Evolutionary conservation across 169 alveolate species (phyloP).

Genomic region (Eimeria sp.): DNA sequence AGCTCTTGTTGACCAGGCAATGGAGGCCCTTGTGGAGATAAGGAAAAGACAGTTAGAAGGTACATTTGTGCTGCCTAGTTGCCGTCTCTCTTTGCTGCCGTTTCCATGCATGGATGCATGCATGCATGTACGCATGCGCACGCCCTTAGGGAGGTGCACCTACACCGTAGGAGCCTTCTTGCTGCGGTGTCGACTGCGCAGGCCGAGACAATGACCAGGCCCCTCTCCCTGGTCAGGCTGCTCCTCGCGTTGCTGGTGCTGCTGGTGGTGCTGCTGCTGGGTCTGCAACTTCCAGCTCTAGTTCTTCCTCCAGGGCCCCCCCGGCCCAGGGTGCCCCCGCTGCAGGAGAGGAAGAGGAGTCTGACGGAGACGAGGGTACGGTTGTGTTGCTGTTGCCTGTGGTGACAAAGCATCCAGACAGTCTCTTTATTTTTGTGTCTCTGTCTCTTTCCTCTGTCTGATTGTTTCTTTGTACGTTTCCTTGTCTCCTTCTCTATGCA

Average conservation of each 20-base stretch:
- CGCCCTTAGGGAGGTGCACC: background rate
- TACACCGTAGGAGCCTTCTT: background rate
- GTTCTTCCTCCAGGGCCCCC: background rate
- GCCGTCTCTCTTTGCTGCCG: too few species aligned
- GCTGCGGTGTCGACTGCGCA: background rate
- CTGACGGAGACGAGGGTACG: slow-evolving; percentile 54
- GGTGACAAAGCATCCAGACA: too few species aligned
- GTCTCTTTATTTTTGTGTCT: too few species aligned
- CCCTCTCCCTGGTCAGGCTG: slow-evolving; percentile 15
- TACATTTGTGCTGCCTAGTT: background rate
- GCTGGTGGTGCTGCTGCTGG: too few species aligned
- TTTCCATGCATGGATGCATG: background rate
- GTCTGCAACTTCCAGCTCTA: background rate
- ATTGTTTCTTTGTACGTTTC: too few species aligned
- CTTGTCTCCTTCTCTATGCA: too few species aligned
- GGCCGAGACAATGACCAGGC: slow-evolving; percentile 66
- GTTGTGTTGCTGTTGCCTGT: too few species aligned
- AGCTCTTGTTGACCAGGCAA: slow-evolving; percentile 93
- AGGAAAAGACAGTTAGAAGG: slow-evolving; percentile 89
- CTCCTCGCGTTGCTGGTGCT: too few species aligned
- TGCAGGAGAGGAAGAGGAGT: background rate
- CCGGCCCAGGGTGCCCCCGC: slow-evolving; percentile 20
- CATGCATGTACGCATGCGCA: background rate
- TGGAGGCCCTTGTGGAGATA: slow-evolving; percentile 92
- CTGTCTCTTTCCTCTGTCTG: too few species aligned